Evolutionary conservation across 805 yeast species (phyloP).

Genomic region (Hanseniaspora hatyaiensis): DNA sequence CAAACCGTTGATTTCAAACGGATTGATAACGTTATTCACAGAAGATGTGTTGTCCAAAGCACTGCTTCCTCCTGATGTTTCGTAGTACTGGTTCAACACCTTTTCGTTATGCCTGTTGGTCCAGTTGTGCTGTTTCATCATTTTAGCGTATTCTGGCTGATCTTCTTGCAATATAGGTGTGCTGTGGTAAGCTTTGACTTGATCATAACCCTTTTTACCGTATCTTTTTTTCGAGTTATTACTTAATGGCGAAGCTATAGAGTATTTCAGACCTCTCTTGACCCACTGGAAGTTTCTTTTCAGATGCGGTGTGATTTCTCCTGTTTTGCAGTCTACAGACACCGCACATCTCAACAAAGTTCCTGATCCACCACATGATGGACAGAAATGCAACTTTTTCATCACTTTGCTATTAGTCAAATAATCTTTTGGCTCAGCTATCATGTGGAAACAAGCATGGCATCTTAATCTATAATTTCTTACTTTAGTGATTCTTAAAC

Average conservation of each 20-base stretch:
- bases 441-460: constrained; percentile 85
- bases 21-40: constrained; percentile 76
- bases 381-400: constrained; percentile 76
- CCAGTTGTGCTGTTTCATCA: constrained; percentile 81
- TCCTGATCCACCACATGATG: constrained; percentile 80
- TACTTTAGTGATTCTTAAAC: constrained; percentile 71
- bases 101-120: constrained; percentile 77
- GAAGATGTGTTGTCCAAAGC: constrained; percentile 25
- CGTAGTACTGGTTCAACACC: constrained; percentile 74
- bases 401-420: constrained; percentile 9
- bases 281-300: constrained; percentile 91
- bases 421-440: constrained; percentile 61
- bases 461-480: constrained; percentile 91
- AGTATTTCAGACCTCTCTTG: constrained; percentile 70
- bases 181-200: constrained; percentile 34
- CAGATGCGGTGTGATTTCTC: constrained; percentile 75
- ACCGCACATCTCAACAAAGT: constrained; percentile 86
- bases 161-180: constrained; percentile 74
- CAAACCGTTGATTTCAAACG: constrained; percentile 61
- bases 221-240: constrained; percentile 56
- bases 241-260: constrained; percentile 79
- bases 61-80: constrained; percentile 55
- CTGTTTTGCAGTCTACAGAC: constrained; percentile 64
- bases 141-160: constrained; percentile 84
- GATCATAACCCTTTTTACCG: constrained; percentile 68